Evolutionary conservation across 805 yeast genomes (phyloP).

Genomic region (Hanseniaspora lindneri): DNA sequence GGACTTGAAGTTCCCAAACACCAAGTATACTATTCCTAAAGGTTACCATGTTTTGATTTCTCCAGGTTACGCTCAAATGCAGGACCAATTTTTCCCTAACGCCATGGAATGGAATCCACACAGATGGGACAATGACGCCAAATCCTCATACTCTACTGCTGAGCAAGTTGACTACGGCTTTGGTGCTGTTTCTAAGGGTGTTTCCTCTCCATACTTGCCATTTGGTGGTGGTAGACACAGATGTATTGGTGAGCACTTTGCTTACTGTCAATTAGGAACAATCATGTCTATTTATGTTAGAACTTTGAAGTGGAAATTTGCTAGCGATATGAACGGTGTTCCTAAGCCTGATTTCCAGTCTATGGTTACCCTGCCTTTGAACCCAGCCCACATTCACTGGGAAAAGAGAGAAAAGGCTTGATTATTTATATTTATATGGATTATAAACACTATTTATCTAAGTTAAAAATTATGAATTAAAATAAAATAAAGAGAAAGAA

Average conservation of each 20-base stretch:
- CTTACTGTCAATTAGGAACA: constrained; percentile 83
- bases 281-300: constrained; percentile 63
- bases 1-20: constrained; percentile 67
- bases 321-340: constrained; percentile 36
- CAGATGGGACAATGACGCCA: constrained; percentile 58
- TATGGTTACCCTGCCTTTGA: constrained; percentile 84
- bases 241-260: constrained; percentile 98
- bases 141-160: constrained; percentile 27
- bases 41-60: constrained; percentile 86
- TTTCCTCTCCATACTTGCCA: constrained; percentile 87
- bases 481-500: neutral
- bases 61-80: constrained; percentile 82
- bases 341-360: constrained; percentile 71
- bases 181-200: constrained; percentile 93
- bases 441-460: neutral
- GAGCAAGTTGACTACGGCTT: constrained; percentile 80
- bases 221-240: constrained; percentile 99
- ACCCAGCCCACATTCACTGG: constrained; percentile 63
- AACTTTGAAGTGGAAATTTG: constrained; percentile 63
- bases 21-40: constrained; percentile 68
- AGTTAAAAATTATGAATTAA: neutral
- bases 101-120: constrained; percentile 66
- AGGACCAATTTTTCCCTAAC: constrained; percentile 66
- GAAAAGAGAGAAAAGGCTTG: constrained; percentile 41
- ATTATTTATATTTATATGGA: neutral